These are phyloP conservation scores for Dactylonectria estremocensis DNA, from an alignment of 2,329 filamentous ascomycete genomes.

Conservation along the genomic window DNA sequence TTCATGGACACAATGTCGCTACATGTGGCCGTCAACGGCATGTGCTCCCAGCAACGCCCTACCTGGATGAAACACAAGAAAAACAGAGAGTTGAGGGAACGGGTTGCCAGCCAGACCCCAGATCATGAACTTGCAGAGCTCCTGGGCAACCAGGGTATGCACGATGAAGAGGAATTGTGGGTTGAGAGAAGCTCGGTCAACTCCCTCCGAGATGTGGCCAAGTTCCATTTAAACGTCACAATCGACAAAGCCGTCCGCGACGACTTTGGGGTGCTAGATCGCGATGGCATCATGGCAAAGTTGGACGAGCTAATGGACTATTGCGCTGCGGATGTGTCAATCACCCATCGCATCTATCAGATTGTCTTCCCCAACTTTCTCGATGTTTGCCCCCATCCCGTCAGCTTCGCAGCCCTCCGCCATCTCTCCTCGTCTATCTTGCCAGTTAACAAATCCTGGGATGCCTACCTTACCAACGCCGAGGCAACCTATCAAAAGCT, in stretches of 20 bases:
- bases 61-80: conserved; percentile 99
- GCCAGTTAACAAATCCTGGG: conserved; percentile 90
- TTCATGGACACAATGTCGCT: conserved; percentile 99
- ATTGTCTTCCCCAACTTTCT: conserved; percentile 94
- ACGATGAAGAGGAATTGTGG: conserved; percentile 97
- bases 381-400: conserved; percentile 92
- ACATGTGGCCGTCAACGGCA: conserved; percentile 97
- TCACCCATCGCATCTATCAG: conserved; percentile 95
- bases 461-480: conserved; percentile 85
- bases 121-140: conserved; percentile 80
- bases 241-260: conserved; percentile 93
- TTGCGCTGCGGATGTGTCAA: conserved; percentile 92
- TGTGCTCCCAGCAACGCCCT: conserved; percentile 96
- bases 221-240: conserved; percentile 92
- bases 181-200: conserved; percentile 95
- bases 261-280: conserved; percentile 87
- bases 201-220: conserved; percentile 93
- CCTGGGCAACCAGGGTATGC: conserved; percentile 77
- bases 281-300: conserved; percentile 77
- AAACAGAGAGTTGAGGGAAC: conserved; percentile 86
- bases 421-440: conserved; percentile 96
- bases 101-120: conserved; percentile 79
- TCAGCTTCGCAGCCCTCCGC: conserved; percentile 94
- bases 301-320: conserved; percentile 91
- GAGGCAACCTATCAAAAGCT: conserved; percentile 87